These are phyloP conservation scores for Staphylotrichum longicolle DNA, from an alignment of 495 filamentous ascomycete genomes.

Conservation along the genomic window DNA sequence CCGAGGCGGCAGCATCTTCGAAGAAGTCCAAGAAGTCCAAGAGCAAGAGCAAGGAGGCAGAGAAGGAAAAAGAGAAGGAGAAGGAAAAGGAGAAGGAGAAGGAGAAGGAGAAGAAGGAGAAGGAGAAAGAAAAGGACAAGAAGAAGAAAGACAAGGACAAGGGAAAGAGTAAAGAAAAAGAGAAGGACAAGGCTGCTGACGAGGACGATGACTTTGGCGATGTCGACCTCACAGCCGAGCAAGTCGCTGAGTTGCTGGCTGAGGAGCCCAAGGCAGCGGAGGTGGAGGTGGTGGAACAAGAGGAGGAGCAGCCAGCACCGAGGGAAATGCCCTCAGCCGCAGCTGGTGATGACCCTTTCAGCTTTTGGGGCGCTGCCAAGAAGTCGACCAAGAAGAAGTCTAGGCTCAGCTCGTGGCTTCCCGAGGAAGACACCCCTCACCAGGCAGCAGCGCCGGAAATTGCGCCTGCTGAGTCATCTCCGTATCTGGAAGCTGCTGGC, in stretches of 20 bases:
- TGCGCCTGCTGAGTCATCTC: constrained; percentile 43
- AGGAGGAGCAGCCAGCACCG: constrained; percentile 15
- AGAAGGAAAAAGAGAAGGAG: constrained; percentile 32
- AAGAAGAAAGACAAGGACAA: constrained; percentile 26
- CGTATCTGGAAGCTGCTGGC: constrained; percentile 38
- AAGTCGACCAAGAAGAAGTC: constrained; percentile 35
- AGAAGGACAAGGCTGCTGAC: constrained; percentile 20
- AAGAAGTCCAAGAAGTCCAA: constrained; percentile 45
- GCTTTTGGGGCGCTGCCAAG: constrained; percentile 49
- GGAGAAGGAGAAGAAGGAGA: constrained; percentile 20
- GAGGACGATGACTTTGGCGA: constrained; percentile 37
- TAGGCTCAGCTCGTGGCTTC: constrained; percentile 22
- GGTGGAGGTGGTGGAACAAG: constrained; percentile 33
- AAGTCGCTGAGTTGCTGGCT: constrained; percentile 35
- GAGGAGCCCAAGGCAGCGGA: constrained; percentile 28
- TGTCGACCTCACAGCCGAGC: constrained; percentile 42
- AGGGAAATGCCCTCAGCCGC: constrained; percentile 17
- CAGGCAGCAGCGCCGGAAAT: constrained; percentile 31
- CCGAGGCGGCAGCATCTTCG: constrained; percentile 31
- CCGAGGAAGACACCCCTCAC: constrained; percentile 15
- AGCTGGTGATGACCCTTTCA: constrained; percentile 36
- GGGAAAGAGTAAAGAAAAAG: constrained; percentile 24
- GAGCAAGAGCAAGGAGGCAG: constrained; percentile 28
- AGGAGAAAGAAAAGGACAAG: constrained; percentile 15
- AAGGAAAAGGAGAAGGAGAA: constrained; percentile 26